Percentiles rank a stretch among this genome's conserved stretches.
Evolutionary conservation across 2,329 filamentous ascomycete species (phyloP).

Genomic region (Lasiodiplodia citricola): DNA sequence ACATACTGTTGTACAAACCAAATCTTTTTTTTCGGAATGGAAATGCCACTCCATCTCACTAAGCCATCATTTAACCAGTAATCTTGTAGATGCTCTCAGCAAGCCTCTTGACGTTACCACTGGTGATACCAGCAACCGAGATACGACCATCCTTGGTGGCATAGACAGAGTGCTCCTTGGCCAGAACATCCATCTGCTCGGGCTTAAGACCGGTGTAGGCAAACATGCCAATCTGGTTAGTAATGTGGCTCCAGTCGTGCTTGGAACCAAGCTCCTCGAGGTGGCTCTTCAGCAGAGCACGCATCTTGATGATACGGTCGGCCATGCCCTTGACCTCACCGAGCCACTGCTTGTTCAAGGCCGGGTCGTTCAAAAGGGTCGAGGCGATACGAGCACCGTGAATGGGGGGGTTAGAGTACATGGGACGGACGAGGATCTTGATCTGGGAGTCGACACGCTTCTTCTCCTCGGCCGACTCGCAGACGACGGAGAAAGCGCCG

Average conservation of each 20-base stretch:
- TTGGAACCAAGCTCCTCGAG: conserved; percentile 93
- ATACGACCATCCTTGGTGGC: conserved; percentile 92
- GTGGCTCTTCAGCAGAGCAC: conserved; percentile 90
- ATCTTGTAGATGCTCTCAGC: conserved; percentile 86
- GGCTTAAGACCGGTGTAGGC: conserved; percentile 93
- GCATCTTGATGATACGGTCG: conserved; percentile 98
- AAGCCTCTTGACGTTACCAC: conserved; percentile 76
- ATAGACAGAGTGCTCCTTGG: conserved; percentile 97
- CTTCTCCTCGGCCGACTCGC: conserved; percentile 85
- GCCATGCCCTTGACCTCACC: conserved; percentile 98
- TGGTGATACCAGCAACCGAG: conserved; percentile 83
- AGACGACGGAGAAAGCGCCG: conserved; percentile 93
- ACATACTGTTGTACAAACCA: conserved; percentile 24
- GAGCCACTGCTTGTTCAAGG: conserved; percentile 92
- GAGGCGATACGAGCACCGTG: conserved; percentile 95
- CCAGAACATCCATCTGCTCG: conserved; percentile 88
- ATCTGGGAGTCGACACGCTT: conserved; percentile 95
- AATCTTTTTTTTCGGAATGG: not conserved
- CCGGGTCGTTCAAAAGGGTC: conserved; percentile 84
- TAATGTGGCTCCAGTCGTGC: conserved; percentile 99
- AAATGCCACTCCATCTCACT: not conserved
- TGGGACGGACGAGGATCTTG: conserved; percentile 95
- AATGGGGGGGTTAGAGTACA: conserved; percentile 98
- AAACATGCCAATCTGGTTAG: conserved; percentile 97
- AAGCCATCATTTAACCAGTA: conserved; percentile 60